These are phyloP conservation scores for Aciculoconidium aculeatum DNA, from an alignment of 805 yeast species.

Conservation along the genomic window DNA sequence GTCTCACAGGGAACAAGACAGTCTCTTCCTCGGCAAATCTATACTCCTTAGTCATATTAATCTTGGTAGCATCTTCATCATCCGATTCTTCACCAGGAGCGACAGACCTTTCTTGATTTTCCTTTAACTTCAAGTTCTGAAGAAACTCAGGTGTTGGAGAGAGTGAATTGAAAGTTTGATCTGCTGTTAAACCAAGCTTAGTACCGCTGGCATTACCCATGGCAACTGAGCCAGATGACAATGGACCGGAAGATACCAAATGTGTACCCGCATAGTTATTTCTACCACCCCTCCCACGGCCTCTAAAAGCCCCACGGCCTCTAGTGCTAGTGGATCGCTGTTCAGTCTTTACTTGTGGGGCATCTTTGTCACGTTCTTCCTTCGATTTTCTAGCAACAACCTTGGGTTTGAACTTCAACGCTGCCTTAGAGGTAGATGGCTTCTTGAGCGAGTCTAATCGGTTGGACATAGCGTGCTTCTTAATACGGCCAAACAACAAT, in stretches of 20 bases:
- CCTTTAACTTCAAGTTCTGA: slow-evolving; percentile 28
- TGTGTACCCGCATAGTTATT: slow-evolving; percentile 47
- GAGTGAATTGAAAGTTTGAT: slow-evolving; percentile 25
- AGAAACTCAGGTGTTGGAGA: slow-evolving; percentile 40
- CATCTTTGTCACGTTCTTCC: slow-evolving; percentile 76
- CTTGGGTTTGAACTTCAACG: slow-evolving; percentile 79
- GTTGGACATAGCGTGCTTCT: slow-evolving; percentile 29
- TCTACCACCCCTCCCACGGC: slow-evolving; percentile 30
- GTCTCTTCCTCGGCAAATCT: slow-evolving; percentile 47
- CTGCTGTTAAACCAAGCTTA: slow-evolving; percentile 23
- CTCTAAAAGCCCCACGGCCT: slow-evolving; percentile 25
- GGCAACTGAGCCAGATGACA: slow-evolving; percentile 58
- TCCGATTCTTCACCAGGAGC: slow-evolving; percentile 20
- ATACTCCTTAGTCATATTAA: slow-evolving; percentile 62
- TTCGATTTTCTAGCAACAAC: slow-evolving; percentile 77
- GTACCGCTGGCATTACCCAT: slow-evolving; percentile 27
- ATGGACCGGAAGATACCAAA: slow-evolving; percentile 66
- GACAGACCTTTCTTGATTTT: slow-evolving; percentile 11
- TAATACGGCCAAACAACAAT: too few species aligned
- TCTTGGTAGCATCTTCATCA: slow-evolving; percentile 39
- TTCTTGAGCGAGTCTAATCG: slow-evolving; percentile 37
- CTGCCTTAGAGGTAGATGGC: slow-evolving; percentile 34
- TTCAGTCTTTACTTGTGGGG: slow-evolving; percentile 47
- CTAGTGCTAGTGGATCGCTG: slow-evolving; percentile 17
- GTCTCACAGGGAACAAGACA: slow-evolving; percentile 64